Conservation (phyloP, 345 rosid species). For the Pistacia atlantica region DNA sequence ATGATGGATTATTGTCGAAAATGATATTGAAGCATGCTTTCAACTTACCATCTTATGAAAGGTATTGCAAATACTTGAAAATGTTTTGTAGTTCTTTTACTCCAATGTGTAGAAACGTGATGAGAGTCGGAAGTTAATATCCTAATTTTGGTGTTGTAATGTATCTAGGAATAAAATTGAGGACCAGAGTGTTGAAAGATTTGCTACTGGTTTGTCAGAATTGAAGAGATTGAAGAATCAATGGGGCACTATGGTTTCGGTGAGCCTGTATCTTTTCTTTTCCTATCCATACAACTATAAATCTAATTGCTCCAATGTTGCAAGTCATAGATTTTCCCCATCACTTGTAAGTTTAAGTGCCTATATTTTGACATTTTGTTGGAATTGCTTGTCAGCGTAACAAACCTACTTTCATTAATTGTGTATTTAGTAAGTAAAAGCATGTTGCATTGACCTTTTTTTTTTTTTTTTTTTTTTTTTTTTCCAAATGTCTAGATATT, state of each 20-base stretch:
- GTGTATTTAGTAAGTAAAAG: not conserved
- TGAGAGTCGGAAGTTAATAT: constrained; percentile 15
- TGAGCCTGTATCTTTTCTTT: constrained; percentile 38
- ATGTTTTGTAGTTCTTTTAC: not conserved
- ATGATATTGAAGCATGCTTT: constrained; percentile 53
- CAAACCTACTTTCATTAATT: not conserved
- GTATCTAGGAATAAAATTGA: constrained; percentile 51
- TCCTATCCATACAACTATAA: not conserved
- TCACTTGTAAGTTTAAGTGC: not conserved
- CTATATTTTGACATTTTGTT: not conserved
- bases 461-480: too few relatives aligned
- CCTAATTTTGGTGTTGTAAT: constrained; percentile 34
- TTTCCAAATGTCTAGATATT: too few relatives aligned
- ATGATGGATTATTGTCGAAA: constrained; percentile 49
- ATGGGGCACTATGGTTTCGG: constrained; percentile 79
- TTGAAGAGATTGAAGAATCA: constrained; percentile 59
- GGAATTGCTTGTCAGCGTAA: not conserved
- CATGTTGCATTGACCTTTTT: too few relatives aligned
- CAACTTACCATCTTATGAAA: constrained; percentile 55
- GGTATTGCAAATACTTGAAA: constrained; percentile 42
- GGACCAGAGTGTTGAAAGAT: constrained; percentile 45
- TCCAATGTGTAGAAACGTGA: not conserved
- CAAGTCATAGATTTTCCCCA: not conserved
- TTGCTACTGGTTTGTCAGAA: constrained; percentile 58
- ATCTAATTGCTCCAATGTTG: not conserved